Conservation (phyloP, 2,329 filamentous ascomycete genomes). For the Beauveria sp. region DNA sequence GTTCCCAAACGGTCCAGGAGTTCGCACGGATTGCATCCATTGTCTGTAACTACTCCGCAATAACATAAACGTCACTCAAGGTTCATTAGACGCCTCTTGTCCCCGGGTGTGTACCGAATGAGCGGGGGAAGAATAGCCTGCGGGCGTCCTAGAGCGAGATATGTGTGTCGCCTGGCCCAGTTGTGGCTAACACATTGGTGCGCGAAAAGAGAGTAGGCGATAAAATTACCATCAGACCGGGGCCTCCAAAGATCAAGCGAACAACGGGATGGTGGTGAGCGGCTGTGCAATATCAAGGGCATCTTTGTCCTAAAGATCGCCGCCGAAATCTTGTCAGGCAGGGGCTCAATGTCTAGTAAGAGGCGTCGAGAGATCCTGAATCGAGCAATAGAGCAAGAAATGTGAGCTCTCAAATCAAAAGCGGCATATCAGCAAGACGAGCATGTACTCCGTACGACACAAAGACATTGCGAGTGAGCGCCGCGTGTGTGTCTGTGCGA, state of each 20-base stretch:
- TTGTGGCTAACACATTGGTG: constrained; percentile 8
- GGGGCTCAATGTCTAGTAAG: neutral
- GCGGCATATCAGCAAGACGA: neutral
- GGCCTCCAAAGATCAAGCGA: neutral
- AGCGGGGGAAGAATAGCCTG: neutral
- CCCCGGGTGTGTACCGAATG: neutral
- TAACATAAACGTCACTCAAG: neutral
- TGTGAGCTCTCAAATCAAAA: neutral
- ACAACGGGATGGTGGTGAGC: neutral
- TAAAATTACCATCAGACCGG: neutral
- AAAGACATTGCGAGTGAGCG: neutral
- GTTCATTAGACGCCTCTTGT: neutral
- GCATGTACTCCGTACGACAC: neutral
- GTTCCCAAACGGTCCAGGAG: neutral
- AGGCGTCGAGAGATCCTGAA: neutral
- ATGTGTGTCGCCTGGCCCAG: neutral
- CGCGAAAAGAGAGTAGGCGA: neutral
- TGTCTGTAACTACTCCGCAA: neutral
- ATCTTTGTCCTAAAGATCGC: neutral
- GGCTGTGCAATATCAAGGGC: neutral
- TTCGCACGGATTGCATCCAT: neutral
- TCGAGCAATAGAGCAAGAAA: neutral
- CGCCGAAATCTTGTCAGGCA: neutral
- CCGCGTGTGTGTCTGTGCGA: neutral
- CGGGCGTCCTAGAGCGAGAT: neutral